A percentile compares a stretch with the other conserved stretches of the same genome.
Evolutionary conservation across 257 asterid species (phyloP).

Genomic region (Nyctanthes arbortristis): DNA sequence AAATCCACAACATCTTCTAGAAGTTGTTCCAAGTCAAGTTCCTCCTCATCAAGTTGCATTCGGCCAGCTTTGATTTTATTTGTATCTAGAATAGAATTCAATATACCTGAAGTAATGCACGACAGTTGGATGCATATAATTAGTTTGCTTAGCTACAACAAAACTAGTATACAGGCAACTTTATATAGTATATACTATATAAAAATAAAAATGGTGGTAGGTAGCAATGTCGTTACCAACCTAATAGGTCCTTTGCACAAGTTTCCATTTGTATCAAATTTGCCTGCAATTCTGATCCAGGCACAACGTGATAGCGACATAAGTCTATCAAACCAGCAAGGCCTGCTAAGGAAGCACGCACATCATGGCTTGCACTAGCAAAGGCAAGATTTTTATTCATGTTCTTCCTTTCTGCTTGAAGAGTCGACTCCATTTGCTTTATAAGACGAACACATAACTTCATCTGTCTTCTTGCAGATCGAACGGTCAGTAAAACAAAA

Average conservation of each 20-base stretch:
- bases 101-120: slow-evolving; percentile 36
- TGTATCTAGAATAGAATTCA: slow-evolving; percentile 70
- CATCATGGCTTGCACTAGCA: slow-evolving; percentile 80
- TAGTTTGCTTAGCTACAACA: neutral
- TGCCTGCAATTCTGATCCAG: slow-evolving; percentile 33
- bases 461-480: slow-evolving; percentile 57
- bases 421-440: slow-evolving; percentile 77
- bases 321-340: slow-evolving; percentile 52
- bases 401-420: slow-evolving; percentile 67
- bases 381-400: slow-evolving; percentile 68
- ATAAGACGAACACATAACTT: slow-evolving; percentile 45
- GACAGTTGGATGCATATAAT: neutral
- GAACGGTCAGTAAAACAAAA: slow-evolving; percentile 26
- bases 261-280: slow-evolving; percentile 48
- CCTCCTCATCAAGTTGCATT: slow-evolving; percentile 64
- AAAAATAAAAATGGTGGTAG: too few species aligned
- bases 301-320: slow-evolving; percentile 34
- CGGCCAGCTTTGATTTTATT: slow-evolving; percentile 72
- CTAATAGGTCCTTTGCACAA: slow-evolving; percentile 51
- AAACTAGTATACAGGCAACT: neutral
- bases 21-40: slow-evolving; percentile 50
- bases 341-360: slow-evolving; percentile 68
- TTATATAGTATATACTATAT: too few species aligned
- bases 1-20: slow-evolving; percentile 69
- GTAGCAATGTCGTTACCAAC: too few species aligned